These are phyloP conservation scores for Fusarium transvaalense DNA, from an alignment of 2,329 filamentous ascomycete species.

Conservation along the genomic window DNA sequence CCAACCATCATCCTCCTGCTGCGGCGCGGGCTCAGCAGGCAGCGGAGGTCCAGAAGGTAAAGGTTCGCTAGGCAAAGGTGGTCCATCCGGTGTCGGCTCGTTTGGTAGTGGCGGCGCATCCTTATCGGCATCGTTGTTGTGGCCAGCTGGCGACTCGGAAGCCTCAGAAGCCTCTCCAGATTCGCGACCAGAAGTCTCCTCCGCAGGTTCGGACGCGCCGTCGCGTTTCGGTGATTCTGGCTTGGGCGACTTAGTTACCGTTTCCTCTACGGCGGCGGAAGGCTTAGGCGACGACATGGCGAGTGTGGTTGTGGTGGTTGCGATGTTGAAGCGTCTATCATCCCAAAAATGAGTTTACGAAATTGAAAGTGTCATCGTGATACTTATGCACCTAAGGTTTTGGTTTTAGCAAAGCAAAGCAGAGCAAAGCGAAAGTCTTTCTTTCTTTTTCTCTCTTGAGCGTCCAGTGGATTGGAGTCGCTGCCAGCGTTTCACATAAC, in stretches of 20 bases:
- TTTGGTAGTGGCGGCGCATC: slow-evolving; percentile 55
- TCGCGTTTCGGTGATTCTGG: slow-evolving; percentile 27
- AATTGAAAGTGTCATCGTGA: slow-evolving; percentile 51
- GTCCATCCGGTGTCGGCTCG: slow-evolving; percentile 48
- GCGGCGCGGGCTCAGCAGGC: slow-evolving; percentile 58
- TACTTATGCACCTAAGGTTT: slow-evolving; percentile 57
- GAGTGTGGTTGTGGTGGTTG: slow-evolving; percentile 18
- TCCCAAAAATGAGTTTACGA: slow-evolving; percentile 56
- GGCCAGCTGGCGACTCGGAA: slow-evolving; percentile 24
- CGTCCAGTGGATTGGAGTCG: slow-evolving; percentile 27
- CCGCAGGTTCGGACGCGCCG: slow-evolving; percentile 25
- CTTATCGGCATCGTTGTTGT: slow-evolving; percentile 27
- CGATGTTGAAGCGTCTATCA: slow-evolving; percentile 50
- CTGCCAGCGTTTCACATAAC: slow-evolving; percentile 42
- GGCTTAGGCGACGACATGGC: slow-evolving; percentile 44
- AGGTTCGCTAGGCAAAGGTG: slow-evolving; percentile 53
- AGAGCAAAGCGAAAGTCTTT: slow-evolving; percentile 19
- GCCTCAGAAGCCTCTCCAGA: slow-evolving; percentile 46
- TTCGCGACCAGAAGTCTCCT: slow-evolving; percentile 35
- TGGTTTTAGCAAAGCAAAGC: slow-evolving; percentile 44
- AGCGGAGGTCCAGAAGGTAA: slow-evolving; percentile 54
- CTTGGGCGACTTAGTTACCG: slow-evolving; percentile 27
- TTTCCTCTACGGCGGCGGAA: slow-evolving; percentile 30
- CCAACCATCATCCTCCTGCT: slow-evolving; percentile 81
- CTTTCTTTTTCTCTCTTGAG: slow-evolving; percentile 12